Evolutionary conservation across 1,284 basidiomycete species (phyloP).

Genomic region (Sporisorium sorghi): DNA sequence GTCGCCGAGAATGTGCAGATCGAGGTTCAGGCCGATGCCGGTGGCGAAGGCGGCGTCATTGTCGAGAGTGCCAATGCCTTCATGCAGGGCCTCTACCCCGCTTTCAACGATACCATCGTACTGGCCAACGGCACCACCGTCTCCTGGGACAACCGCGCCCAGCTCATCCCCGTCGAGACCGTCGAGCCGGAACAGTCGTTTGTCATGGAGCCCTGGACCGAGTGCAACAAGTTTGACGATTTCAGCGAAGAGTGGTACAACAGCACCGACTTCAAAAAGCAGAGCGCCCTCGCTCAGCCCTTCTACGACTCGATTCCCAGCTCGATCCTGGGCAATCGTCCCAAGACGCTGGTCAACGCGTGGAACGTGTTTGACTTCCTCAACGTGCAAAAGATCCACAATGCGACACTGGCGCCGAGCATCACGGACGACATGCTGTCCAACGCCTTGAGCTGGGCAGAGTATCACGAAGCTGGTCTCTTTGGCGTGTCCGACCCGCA

Average conservation of each 20-base stretch:
- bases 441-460: constrained; percentile 72
- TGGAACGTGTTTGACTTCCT: constrained; percentile 77
- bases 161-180: constrained; percentile 77
- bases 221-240: constrained; percentile 64
- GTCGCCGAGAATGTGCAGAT: constrained; percentile 50
- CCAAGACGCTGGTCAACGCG: constrained; percentile 78
- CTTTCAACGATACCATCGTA: constrained; percentile 54
- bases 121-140: constrained; percentile 80
- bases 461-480: constrained; percentile 82
- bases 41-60: constrained; percentile 83
- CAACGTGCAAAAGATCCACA: constrained; percentile 77
- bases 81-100: constrained; percentile 62
- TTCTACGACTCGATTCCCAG: constrained; percentile 78
- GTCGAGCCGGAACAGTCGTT: constrained; percentile 84
- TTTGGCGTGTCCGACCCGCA: constrained; percentile 77
- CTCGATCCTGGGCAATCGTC: constrained; percentile 77
- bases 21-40: constrained; percentile 71
- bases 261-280: constrained; percentile 73
- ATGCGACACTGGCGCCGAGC: constrained; percentile 44
- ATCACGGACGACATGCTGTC: constrained; percentile 37
- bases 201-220: constrained; percentile 85
- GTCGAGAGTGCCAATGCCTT: constrained; percentile 76
- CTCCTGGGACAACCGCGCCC: constrained; percentile 81
- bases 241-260: constrained; percentile 62
- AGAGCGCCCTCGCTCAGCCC: constrained; percentile 73